phyloP scores from a whole-genome alignment of 2,329 filamentous ascomycete species.

The Didymella keratinophila region DNA sequence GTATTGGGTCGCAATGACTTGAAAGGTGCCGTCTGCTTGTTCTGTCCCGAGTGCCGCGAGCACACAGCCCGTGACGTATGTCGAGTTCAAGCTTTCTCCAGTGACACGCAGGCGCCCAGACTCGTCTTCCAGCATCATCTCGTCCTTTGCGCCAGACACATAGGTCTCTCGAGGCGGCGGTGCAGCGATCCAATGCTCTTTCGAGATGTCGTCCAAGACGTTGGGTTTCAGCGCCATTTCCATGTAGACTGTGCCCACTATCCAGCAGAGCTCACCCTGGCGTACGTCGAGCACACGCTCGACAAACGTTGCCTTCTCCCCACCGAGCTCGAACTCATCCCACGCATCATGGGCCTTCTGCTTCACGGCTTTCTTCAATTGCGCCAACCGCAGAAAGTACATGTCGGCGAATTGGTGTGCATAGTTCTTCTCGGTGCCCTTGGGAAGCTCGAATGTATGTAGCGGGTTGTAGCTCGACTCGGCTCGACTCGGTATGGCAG shows the following conservation, averaged over 20 bases:
- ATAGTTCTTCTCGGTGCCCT: constrained; percentile 72
- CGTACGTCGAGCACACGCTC: constrained; percentile 93
- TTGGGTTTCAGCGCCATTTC: constrained; percentile 96
- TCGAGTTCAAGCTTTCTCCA: constrained; percentile 71
- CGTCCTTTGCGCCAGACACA: constrained; percentile 69
- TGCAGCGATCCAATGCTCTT: constrained; percentile 92
- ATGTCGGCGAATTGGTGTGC: constrained; percentile 97
- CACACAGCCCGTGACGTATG: constrained; percentile 91
- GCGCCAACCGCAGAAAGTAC: constrained; percentile 91
- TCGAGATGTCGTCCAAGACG: constrained; percentile 92
- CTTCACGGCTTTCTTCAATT: constrained; percentile 85
- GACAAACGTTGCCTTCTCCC: constrained; percentile 76
- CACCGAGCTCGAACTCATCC: constrained; percentile 77
- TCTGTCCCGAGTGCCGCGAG: constrained; percentile 95
- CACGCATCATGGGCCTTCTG: constrained; percentile 76
- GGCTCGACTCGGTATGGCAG: constrained; percentile 32
- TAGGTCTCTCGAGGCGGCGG: constrained; percentile 82
- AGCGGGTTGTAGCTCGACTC: constrained; percentile 75
- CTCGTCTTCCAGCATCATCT: constrained; percentile 92
- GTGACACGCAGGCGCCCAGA: constrained; percentile 85
- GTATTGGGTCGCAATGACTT: constrained; percentile 88
- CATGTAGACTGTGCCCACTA: constrained; percentile 94
- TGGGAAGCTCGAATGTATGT: constrained; percentile 75
- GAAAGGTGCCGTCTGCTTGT: constrained; percentile 89
- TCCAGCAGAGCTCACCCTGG: constrained; percentile 95